Percentiles rank a stretch among this genome's conserved stretches.
phyloP scores from a whole-genome alignment of 2,329 filamentous ascomycete species.

The Decorospora gaudefroyi region DNA sequence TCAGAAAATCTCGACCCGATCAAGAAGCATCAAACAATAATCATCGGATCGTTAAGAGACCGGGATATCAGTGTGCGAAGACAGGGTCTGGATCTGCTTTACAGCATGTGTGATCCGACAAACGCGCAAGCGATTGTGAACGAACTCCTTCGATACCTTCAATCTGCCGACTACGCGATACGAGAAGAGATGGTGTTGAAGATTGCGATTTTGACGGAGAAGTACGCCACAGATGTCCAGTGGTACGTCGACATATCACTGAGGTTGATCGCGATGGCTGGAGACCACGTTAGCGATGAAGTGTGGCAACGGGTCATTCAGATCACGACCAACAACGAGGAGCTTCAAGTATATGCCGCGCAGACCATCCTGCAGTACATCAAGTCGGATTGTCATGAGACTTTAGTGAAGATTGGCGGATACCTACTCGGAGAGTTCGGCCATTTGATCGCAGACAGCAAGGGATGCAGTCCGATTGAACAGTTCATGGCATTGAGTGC shows the following conservation, averaged over 20 bases:
- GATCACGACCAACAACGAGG: conserved; percentile 98
- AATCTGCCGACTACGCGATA: conserved; percentile 96
- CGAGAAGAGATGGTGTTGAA: conserved; percentile 99
- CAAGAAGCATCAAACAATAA: conserved; percentile 96
- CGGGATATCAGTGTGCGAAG: conserved; percentile 95
- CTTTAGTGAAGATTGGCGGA: conserved; percentile 93
- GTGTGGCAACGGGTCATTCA: conserved; percentile 99
- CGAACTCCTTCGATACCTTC: conserved; percentile 90
- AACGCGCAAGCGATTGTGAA: conserved; percentile 93
- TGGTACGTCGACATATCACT: conserved; percentile 99
- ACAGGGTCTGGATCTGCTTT: conserved; percentile 92
- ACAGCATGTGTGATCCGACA: conserved; percentile 99
- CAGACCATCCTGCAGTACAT: conserved; percentile 91
- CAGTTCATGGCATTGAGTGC: conserved; percentile 90
- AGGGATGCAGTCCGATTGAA: conserved; percentile 92
- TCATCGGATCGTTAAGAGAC: conserved; percentile 90
- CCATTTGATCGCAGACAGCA: conserved; percentile 90
- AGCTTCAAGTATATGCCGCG: conserved; percentile 93
- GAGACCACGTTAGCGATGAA: conserved; percentile 97
- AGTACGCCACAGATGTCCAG: conserved; percentile 96
- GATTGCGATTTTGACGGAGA: conserved; percentile 96
- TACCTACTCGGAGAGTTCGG: conserved; percentile 97
- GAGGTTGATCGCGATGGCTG: conserved; percentile 91
- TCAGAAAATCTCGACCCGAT: conserved; percentile 95
- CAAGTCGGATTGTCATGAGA: conserved; percentile 96